phyloP scores from a whole-genome alignment of 139 green algal genomes.

The Coelastrella sp. region DNA sequence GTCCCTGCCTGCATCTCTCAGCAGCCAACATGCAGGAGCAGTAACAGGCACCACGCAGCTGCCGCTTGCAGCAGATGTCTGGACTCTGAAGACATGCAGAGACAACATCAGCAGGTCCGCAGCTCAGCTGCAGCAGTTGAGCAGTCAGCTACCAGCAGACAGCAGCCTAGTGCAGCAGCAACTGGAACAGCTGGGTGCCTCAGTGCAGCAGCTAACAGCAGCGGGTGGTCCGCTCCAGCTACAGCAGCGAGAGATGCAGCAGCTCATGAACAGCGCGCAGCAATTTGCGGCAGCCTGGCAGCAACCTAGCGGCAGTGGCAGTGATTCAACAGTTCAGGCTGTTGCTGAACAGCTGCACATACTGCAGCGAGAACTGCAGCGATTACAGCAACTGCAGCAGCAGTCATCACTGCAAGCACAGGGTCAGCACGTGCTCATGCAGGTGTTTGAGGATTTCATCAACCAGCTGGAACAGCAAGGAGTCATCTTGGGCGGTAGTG shows the following conservation, averaged over 20 bases:
- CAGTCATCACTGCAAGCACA: not conserved
- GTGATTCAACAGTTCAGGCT: conserved; percentile 14
- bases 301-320: not conserved
- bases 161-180: conserved; percentile 36
- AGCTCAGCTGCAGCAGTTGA: not conserved
- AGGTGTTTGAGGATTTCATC: conserved; percentile 52
- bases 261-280: not conserved
- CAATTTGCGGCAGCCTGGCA: not conserved
- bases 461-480: conserved; percentile 43
- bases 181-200: not conserved
- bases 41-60: not conserved
- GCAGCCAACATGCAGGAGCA: conserved; percentile 20
- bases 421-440: conserved; percentile 37
- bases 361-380: conserved; percentile 21
- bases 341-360: not conserved
- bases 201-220: conserved; percentile 6
- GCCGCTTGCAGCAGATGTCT: not conserved
- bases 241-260: not conserved
- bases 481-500: not conserved
- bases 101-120: conserved; percentile 11
- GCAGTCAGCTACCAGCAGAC: not conserved
- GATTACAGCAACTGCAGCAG: conserved; percentile 41
- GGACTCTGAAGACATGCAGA: not conserved
- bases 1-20: conserved; percentile 11
- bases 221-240: not conserved